phyloP scores from a whole-genome alignment of 805 yeast species.

The Henningerozyma blattae region DNA sequence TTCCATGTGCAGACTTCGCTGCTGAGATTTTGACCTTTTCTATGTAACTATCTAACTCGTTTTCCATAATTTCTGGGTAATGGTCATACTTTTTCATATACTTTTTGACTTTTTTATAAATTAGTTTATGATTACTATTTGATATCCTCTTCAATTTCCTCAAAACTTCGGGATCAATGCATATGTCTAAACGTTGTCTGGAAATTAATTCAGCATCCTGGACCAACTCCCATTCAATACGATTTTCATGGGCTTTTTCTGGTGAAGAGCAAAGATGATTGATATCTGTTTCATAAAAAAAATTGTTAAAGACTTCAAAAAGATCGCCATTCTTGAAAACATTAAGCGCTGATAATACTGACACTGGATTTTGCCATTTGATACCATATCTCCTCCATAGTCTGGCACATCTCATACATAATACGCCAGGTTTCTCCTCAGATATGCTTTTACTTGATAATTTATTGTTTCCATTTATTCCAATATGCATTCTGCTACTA shows the following conservation, averaged over 20 bases:
- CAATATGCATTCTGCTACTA: constrained; percentile 10
- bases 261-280: constrained; percentile 9
- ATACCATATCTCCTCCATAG: constrained; percentile 88
- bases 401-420: constrained; percentile 80
- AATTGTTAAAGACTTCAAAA: constrained; percentile 7
- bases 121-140: constrained; percentile 11
- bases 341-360: constrained; percentile 38
- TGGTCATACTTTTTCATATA: constrained; percentile 7
- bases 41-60: constrained; percentile 10
- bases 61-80: constrained; percentile 4
- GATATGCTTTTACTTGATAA: neutral
- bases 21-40: neutral
- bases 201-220: constrained; percentile 48
- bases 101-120: constrained; percentile 11
- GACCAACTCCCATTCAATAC: constrained; percentile 53
- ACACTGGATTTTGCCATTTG: constrained; percentile 71
- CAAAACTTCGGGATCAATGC: constrained; percentile 8
- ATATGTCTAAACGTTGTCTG: constrained; percentile 32
- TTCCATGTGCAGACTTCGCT: no score
- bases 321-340: constrained; percentile 12
- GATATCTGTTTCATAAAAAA: constrained; percentile 11
- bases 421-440: constrained; percentile 35
- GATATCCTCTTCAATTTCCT: constrained; percentile 12
- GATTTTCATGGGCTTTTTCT: constrained; percentile 24
- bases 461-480: constrained; percentile 8